Evolutionary conservation across 1,139 yeast genomes (phyloP).

Genomic region (Protomyces macrosporus): DNA sequence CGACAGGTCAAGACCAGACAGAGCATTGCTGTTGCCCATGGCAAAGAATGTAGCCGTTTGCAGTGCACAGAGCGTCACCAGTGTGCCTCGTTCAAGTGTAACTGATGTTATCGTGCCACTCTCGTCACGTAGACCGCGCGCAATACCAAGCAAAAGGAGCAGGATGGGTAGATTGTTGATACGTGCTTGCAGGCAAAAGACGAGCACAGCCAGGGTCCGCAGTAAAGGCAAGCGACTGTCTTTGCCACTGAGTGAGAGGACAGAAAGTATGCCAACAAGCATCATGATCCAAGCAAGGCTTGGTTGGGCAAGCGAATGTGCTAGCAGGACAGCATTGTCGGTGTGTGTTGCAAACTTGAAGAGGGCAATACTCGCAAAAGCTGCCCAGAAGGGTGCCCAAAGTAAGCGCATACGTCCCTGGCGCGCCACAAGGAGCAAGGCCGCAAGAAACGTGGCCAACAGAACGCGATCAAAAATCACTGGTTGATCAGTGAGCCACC

Average conservation of each 20-base stretch:
- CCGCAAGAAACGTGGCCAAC: slow-evolving; percentile 34
- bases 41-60: slow-evolving; percentile 75
- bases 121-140: slow-evolving; percentile 32
- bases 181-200: slow-evolving; percentile 67
- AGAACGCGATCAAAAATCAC: slow-evolving; percentile 49
- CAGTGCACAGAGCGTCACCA: slow-evolving; percentile 44
- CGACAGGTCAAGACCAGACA: slow-evolving; percentile 83
- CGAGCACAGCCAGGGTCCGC: slow-evolving; percentile 43
- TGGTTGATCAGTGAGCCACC: slow-evolving; percentile 33
- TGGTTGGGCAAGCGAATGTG: background rate
- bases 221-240: slow-evolving; percentile 33
- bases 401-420: background rate
- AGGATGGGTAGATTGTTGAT: slow-evolving; percentile 67
- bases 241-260: slow-evolving; percentile 15
- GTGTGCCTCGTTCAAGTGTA: slow-evolving; percentile 32
- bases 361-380: background rate
- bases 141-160: slow-evolving; percentile 47
- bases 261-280: background rate
- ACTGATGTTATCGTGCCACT: slow-evolving; percentile 29
- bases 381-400: background rate
- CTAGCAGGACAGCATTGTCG: background rate
- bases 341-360: background rate
- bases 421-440: background rate
- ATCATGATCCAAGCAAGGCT: background rate
- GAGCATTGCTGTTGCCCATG: slow-evolving; percentile 84